A percentile compares a stretch with the other conserved stretches of the same genome.
Evolutionary conservation across 352 stramenopile species (phyloP).

Genomic region (Phytophthora cryptogea): DNA sequence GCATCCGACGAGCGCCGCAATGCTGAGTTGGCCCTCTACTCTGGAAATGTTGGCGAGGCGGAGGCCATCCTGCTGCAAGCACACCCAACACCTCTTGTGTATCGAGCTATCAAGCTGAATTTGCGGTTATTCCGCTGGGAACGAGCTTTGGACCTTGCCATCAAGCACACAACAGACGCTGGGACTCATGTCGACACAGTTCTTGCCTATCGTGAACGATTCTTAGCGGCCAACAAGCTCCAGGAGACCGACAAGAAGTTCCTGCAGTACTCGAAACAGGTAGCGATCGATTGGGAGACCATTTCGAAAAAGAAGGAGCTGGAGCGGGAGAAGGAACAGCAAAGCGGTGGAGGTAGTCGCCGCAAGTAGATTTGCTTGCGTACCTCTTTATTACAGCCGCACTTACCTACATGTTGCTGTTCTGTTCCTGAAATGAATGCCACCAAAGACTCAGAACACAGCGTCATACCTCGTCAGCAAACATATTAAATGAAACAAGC

Average conservation of each 20-base stretch:
- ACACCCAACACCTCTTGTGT: slow-evolving; percentile 85
- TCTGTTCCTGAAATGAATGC: slow-evolving; percentile 14
- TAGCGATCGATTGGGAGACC: slow-evolving; percentile 88
- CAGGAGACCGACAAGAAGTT: slow-evolving; percentile 90
- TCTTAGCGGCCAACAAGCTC: slow-evolving; percentile 86
- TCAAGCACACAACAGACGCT: slow-evolving; percentile 87
- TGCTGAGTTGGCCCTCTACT: slow-evolving; percentile 88
- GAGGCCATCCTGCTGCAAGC: slow-evolving; percentile 92
- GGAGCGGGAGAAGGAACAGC: slow-evolving; percentile 80
- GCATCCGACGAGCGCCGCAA: slow-evolving; percentile 85
- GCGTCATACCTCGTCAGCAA: slow-evolving; percentile 26
- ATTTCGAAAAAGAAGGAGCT: slow-evolving; percentile 91
- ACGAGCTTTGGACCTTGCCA: slow-evolving; percentile 85
- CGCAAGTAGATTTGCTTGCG: slow-evolving; percentile 50
- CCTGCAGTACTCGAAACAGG: slow-evolving; percentile 84
- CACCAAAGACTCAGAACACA: slow-evolving; percentile 21
- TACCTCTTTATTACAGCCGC: slow-evolving; percentile 3
- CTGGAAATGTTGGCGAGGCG: slow-evolving; percentile 89
- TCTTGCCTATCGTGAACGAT: slow-evolving; percentile 86
- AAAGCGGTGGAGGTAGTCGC: slow-evolving; percentile 41
- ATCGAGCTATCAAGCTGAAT: slow-evolving; percentile 95
- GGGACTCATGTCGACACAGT: slow-evolving; percentile 91
- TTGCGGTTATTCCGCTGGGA: slow-evolving; percentile 90
- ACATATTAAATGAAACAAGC: slow-evolving; percentile 36
- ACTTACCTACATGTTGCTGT: slow-evolving; percentile 1